Conservation (phyloP, 306 rosid species). For the Fragaria iinumae region DNA sequence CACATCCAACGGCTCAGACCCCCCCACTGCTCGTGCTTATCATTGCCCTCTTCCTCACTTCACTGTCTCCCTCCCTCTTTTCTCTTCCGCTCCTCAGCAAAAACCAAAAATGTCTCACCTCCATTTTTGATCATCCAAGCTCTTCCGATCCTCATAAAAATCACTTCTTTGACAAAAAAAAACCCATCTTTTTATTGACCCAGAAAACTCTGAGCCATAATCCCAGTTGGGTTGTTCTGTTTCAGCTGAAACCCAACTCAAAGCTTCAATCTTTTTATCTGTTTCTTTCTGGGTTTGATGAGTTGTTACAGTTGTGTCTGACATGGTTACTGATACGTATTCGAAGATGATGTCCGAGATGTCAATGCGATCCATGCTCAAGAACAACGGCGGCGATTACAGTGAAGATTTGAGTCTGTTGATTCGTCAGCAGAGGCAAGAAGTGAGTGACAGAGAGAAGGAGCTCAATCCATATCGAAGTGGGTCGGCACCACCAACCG, state of each 20-base stretch:
- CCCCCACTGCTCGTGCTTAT: slow-evolving; percentile 50
- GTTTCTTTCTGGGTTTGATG: slow-evolving; percentile 6
- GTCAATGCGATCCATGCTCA: slow-evolving; percentile 68
- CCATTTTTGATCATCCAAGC: slow-evolving; percentile 25
- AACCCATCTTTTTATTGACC: background rate
- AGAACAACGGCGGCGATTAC: slow-evolving; percentile 37
- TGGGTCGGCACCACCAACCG: slow-evolving; percentile 96
- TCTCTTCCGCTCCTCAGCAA: slow-evolving; percentile 10
- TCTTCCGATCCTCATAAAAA: slow-evolving; percentile 34
- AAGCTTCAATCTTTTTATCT: slow-evolving; percentile 40
- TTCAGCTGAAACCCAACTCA: slow-evolving; percentile 33
- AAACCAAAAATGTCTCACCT: slow-evolving; percentile 43
- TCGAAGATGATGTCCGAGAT: slow-evolving; percentile 70
- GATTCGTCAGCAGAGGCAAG: slow-evolving; percentile 56
- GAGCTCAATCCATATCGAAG: slow-evolving; percentile 69
- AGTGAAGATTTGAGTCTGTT: slow-evolving; percentile 60
- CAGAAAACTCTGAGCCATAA: slow-evolving; percentile 16
- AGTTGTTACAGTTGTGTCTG: background rate
- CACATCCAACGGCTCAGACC: slow-evolving; percentile 42
- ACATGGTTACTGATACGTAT: slow-evolving; percentile 65
- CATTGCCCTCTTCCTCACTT: slow-evolving; percentile 45
- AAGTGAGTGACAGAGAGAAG: slow-evolving; percentile 50
- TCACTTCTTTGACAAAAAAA: slow-evolving; percentile 12
- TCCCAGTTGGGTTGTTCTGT: slow-evolving; percentile 9
- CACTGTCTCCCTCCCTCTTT: slow-evolving; percentile 30